Evolutionary conservation across 2,329 filamentous ascomycete genomes (phyloP).

Genomic region (Parastagonospora nodorum): DNA sequence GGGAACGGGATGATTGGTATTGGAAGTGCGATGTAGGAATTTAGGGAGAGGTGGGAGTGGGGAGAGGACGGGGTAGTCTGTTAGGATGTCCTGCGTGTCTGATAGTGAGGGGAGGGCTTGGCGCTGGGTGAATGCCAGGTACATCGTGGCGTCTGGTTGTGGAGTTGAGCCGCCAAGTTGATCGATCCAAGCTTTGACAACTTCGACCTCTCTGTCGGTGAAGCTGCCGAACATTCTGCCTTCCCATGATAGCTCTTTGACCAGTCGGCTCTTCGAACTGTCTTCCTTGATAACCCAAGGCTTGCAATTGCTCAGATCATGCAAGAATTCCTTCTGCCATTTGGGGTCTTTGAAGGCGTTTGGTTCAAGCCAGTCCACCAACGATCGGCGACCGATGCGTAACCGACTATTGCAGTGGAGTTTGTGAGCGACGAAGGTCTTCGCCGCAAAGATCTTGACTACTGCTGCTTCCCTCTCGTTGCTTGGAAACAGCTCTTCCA

Average conservation of each 20-base stretch:
- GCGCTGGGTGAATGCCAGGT: slow-evolving; percentile 26
- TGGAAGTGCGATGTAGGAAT: not conserved
- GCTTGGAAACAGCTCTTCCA: slow-evolving; percentile 11
- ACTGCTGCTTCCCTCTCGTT: slow-evolving; percentile 16
- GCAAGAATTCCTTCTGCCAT: slow-evolving; percentile 47
- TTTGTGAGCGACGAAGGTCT: slow-evolving; percentile 46
- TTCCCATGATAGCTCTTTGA: slow-evolving; percentile 52
- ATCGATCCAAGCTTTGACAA: slow-evolving; percentile 50
- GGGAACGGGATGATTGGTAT: not conserved
- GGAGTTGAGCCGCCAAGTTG: slow-evolving; percentile 23
- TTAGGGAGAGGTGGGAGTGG: not conserved
- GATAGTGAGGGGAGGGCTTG: not conserved
- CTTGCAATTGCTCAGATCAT: slow-evolving; percentile 40
- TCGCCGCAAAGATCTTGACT: slow-evolving; percentile 44
- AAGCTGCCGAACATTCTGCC: slow-evolving; percentile 59
- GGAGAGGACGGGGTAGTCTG: slow-evolving; percentile 14
- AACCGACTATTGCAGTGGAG: slow-evolving; percentile 49
- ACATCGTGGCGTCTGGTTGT: slow-evolving; percentile 13
- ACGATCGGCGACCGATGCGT: slow-evolving; percentile 45
- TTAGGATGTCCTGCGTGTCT: slow-evolving; percentile 8
- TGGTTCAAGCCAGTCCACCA: slow-evolving; percentile 52
- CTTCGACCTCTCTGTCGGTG: slow-evolving; percentile 49
- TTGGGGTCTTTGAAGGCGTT: slow-evolving; percentile 29
- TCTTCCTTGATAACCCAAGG: slow-evolving; percentile 52
- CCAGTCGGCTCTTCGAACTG: slow-evolving; percentile 48